phyloP scores from a whole-genome alignment of 176 grass and related monocot genomes.

The Oryza glumipatula region DNA sequence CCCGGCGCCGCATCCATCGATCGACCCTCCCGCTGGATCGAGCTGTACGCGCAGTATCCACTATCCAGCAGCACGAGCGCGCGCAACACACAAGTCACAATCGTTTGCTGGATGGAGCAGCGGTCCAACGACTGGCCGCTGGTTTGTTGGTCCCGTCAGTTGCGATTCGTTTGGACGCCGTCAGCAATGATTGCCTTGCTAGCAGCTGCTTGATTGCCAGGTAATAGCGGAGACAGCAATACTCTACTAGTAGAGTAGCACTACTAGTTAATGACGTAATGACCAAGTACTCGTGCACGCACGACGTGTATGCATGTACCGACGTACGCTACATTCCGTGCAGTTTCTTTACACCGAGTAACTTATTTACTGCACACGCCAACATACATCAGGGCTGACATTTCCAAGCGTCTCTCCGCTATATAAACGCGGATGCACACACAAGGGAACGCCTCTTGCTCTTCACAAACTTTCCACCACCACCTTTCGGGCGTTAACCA shows the following conservation, averaged over 20 bases:
- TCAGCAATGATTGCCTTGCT: slow-evolving; percentile 10
- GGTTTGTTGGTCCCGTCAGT: not conserved
- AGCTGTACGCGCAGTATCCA: not conserved
- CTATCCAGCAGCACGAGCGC: no score
- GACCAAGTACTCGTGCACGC: not conserved
- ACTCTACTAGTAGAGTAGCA: no score
- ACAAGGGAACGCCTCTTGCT: not conserved
- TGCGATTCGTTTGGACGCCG: not conserved
- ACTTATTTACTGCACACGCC: not conserved
- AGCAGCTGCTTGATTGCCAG: no score
- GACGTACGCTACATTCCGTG: not conserved
- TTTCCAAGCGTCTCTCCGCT: not conserved
- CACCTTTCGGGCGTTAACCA: not conserved
- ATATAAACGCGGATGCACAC: not conserved
- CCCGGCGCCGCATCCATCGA: not conserved
- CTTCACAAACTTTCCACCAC: not conserved
- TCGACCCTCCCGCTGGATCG: not conserved
- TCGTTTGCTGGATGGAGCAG: no score
- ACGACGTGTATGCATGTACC: not conserved
- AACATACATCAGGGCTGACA: not conserved
- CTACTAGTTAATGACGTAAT: not conserved
- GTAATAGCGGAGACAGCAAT: not conserved
- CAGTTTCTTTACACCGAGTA: slow-evolving; percentile 24
- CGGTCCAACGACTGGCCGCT: not conserved
- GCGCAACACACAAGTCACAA: not conserved